Percentiles rank a stretch among this genome's conserved stretches.
Evolutionary conservation across 495 filamentous ascomycete species (phyloP).

Genomic region (Lasiosphaeriaceae sp.): DNA sequence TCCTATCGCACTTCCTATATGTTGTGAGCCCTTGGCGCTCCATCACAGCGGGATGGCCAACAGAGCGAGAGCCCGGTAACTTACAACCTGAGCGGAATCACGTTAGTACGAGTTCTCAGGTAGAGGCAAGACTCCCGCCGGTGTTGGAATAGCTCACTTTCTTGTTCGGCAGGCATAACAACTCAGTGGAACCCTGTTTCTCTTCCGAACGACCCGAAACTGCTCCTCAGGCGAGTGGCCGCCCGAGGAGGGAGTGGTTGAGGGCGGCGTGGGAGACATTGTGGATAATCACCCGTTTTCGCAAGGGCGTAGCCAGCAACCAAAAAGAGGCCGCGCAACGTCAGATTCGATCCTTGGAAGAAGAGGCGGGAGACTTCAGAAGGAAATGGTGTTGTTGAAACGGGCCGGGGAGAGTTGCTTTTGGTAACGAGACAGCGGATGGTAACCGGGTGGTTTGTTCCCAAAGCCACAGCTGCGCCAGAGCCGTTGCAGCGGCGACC

Average conservation of each 20-base stretch:
- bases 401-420: too few species aligned
- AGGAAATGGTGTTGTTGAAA: too few species aligned
- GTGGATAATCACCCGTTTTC: background rate
- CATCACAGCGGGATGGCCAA: background rate
- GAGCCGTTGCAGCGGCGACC: too few species aligned
- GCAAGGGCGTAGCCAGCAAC: background rate
- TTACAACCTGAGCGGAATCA: constrained; percentile 28
- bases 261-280: constrained; percentile 93
- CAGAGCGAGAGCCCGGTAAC: background rate
- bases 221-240: constrained; percentile 80
- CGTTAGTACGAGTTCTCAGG: constrained; percentile 17
- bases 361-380: too few species aligned
- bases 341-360: too few species aligned
- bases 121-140: background rate
- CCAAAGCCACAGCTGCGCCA: too few species aligned
- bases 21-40: background rate
- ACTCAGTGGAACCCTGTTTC: constrained; percentile 90
- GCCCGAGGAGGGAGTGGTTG: constrained; percentile 70
- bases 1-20: constrained; percentile 80
- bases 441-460: too few species aligned
- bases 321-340: background rate
- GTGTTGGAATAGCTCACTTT: constrained; percentile 69
- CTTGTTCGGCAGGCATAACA: constrained; percentile 90
- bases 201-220: constrained; percentile 85
- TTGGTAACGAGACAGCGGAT: too few species aligned